A percentile compares a stretch with the other conserved stretches of the same genome.
Conservation (phyloP, 257 asterid genomes). For the Linderniella brevidens region DNA sequence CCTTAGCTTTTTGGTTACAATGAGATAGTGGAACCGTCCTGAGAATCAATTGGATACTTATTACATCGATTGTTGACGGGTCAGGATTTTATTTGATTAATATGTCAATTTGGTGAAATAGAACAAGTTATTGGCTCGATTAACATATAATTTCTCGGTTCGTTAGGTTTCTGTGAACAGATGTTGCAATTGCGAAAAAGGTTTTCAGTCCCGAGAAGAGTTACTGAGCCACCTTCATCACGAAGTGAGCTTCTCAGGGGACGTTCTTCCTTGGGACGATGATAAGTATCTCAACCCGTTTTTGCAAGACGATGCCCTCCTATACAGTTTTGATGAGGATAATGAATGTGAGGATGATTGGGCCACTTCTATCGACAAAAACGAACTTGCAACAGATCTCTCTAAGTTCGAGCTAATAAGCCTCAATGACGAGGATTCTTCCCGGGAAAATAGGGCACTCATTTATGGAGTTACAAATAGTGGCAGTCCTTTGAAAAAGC, state of each 20-base stretch:
- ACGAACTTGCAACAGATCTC: conserved; percentile 26
- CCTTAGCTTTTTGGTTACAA: too few species aligned
- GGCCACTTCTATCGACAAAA: conserved; percentile 17
- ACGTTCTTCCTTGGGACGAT: conserved; percentile 53
- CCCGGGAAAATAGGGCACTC: conserved; percentile 21
- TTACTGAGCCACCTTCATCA: conserved; percentile 44
- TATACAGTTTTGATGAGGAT: conserved; percentile 61
- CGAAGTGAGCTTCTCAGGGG: conserved; percentile 14
- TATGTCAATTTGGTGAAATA: not conserved
- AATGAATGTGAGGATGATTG: conserved; percentile 43
- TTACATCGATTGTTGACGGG: too few species aligned
- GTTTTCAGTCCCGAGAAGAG: conserved; percentile 28
- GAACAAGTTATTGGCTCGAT: conserved; percentile 3
- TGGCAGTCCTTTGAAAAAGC: conserved; percentile 13
- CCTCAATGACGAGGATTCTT: conserved; percentile 21
- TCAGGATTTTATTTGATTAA: not conserved
- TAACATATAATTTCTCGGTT: conserved; percentile 1
- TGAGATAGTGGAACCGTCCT: too few species aligned
- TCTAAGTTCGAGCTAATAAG: conserved; percentile 32
- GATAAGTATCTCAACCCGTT: conserved; percentile 57
- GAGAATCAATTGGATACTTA: too few species aligned
- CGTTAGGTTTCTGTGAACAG: conserved; percentile 46
- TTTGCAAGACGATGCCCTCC: conserved; percentile 66
- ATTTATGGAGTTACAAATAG: conserved; percentile 13
- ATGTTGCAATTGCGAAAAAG: conserved; percentile 53